These are phyloP conservation scores for Xylaria hypoxylon DNA, from an alignment of 2,329 filamentous ascomycete genomes.

Conservation along the genomic window DNA sequence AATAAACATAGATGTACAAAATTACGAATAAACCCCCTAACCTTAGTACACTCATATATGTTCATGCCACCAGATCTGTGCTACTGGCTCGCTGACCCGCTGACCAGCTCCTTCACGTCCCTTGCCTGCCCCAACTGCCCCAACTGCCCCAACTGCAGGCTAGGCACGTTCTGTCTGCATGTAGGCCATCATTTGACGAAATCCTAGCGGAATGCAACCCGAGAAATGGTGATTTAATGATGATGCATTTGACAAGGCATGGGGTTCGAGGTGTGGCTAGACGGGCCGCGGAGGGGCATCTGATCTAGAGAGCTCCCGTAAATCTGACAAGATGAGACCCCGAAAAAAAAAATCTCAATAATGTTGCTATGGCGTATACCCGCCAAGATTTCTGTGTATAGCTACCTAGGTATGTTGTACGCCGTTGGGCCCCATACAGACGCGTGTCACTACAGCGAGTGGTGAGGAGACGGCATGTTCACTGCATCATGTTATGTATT, in stretches of 20 bases:
- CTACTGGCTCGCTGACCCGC: not conserved
- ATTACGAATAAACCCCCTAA: too few relatives aligned
- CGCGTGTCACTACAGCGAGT: not conserved
- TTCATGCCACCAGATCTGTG: too few relatives aligned
- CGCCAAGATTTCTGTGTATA: not conserved
- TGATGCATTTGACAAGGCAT: too few relatives aligned
- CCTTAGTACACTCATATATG: too few relatives aligned
- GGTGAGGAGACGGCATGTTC: not conserved
- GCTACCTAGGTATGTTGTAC: not conserved
- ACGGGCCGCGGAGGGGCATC: too few relatives aligned
- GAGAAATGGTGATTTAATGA: too few relatives aligned
- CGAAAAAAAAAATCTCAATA: not conserved
- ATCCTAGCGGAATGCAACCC: too few relatives aligned
- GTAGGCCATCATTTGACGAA: not conserved
- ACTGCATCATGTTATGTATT: too few relatives aligned
- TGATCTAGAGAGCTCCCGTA: too few relatives aligned
- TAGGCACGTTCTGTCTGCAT: not conserved
- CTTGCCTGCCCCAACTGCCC: slow-evolving; percentile 9
- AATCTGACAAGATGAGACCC: too few relatives aligned
- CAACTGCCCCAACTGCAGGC: slow-evolving; percentile 7
- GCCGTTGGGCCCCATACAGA: not conserved
- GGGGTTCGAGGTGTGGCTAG: too few relatives aligned
- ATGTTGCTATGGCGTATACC: not conserved
- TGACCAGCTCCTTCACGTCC: not conserved
- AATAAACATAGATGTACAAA: too few relatives aligned